Conservation (phyloP, 441 rosid genomes). For the Euphorbia schlechtendalii region DNA sequence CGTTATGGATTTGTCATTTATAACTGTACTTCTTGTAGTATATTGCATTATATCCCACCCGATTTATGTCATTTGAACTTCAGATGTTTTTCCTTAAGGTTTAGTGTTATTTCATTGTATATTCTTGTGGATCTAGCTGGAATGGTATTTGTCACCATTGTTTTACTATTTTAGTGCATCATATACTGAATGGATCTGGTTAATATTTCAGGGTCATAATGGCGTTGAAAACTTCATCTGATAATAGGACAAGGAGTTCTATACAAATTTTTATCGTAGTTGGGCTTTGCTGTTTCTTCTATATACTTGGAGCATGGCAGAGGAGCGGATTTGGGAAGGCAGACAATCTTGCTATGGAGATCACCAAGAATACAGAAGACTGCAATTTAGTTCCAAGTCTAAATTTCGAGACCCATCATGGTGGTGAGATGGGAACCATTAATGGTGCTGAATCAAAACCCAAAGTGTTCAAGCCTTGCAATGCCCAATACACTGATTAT, state of each 20-base stretch:
- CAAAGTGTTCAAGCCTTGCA: slow-evolving; percentile 60
- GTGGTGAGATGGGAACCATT: slow-evolving; percentile 39
- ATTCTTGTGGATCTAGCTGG: neutral
- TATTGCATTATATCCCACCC: neutral
- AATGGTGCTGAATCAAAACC: slow-evolving; percentile 43
- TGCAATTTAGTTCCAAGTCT: slow-evolving; percentile 69
- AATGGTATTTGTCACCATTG: neutral
- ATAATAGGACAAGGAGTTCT: slow-evolving; percentile 77
- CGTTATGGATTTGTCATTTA: neutral
- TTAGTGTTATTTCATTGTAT: neutral
- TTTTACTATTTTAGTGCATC: neutral
- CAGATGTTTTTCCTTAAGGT: neutral
- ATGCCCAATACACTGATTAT: slow-evolving; percentile 57
- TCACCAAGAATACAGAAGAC: slow-evolving; percentile 72
- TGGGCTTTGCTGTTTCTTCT: slow-evolving; percentile 85
- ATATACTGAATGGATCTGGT: slow-evolving; percentile 2
- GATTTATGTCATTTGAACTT: neutral
- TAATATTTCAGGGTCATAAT: slow-evolving; percentile 36
- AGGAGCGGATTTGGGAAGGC: slow-evolving; percentile 97
- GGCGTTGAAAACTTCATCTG: slow-evolving; percentile 70
- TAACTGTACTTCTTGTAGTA: neutral
- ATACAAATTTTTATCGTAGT: slow-evolving; percentile 70
- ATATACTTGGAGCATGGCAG: slow-evolving; percentile 96
- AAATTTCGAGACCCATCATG: slow-evolving; percentile 90
- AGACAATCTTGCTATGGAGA: slow-evolving; percentile 81